Conservation (phyloP, 2,329 filamentous ascomycete genomes). For the Penicillium capsulatum region DNA sequence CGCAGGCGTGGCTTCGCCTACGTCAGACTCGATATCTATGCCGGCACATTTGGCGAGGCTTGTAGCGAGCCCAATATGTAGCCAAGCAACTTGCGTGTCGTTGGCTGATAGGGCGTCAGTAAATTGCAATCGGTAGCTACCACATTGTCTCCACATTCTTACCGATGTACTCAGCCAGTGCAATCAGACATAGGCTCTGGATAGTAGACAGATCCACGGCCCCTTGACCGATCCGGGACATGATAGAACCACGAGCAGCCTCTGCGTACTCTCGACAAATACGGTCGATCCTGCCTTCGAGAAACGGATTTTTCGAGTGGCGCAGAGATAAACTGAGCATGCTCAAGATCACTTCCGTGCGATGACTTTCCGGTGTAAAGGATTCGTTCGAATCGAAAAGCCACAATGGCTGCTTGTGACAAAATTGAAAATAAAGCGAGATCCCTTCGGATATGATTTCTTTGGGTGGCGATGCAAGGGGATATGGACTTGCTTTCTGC, state of each 20-base stretch:
- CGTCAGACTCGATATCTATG: slow-evolving; percentile 43
- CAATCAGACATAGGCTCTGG: slow-evolving; percentile 49
- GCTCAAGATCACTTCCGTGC: slow-evolving; percentile 29
- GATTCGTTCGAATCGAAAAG: slow-evolving; percentile 31
- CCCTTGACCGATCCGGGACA: slow-evolving; percentile 50
- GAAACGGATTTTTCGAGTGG: slow-evolving; percentile 18
- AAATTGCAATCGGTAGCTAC: neutral
- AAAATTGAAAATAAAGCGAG: slow-evolving; percentile 32
- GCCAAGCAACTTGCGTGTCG: slow-evolving; percentile 47
- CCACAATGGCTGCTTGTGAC: slow-evolving; percentile 37
- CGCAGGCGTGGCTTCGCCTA: slow-evolving; percentile 31
- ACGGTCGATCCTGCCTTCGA: slow-evolving; percentile 15
- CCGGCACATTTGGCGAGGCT: slow-evolving; percentile 49
- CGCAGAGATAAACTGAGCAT: slow-evolving; percentile 29
- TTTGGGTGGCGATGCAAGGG: slow-evolving; percentile 16
- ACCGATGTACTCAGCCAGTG: slow-evolving; percentile 50
- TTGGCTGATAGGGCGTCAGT: slow-evolving; percentile 41
- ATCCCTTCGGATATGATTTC: slow-evolving; percentile 19
- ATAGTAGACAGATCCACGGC: slow-evolving; percentile 48
- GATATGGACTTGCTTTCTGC: slow-evolving; percentile 7
- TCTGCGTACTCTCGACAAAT: slow-evolving; percentile 36
- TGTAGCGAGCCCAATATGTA: slow-evolving; percentile 48
- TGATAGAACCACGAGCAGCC: slow-evolving; percentile 32
- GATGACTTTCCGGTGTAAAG: slow-evolving; percentile 13
- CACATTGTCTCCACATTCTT: slow-evolving; percentile 6